Base-by-base conservation (phyloP, 2,329 filamentous ascomycete species). In the Arthroderma sp. region DNA sequence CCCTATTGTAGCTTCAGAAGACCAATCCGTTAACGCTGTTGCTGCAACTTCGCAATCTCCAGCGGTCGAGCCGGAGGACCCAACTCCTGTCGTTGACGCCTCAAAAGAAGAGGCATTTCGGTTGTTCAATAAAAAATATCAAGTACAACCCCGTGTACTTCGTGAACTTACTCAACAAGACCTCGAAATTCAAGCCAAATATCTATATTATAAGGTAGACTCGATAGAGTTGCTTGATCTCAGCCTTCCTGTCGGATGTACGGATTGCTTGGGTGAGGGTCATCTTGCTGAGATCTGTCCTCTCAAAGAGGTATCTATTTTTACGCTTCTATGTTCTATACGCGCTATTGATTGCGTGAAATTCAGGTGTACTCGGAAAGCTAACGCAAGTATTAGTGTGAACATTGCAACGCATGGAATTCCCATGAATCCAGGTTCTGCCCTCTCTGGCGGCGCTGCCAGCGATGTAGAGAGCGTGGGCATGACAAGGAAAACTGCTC, bases 391-490 rank as follows among this genome's bases (percentile, higher is more conserved):
- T 28, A 32, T 40, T 47, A 64, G 55, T 71, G 68, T 50, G 49
- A 58, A 29, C 62, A 70, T 50, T 72, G 69, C 49, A 58, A 61
- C 32, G 55, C 58, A 6, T 64, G 63, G 59, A 59, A 61, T 45
- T 32, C 60, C 33, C 69, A 70, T 47, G 55, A 62, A 46, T 62
- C 58, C 44, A 57, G 52, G 30, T 57, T 61, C 33, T 70, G 67
- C 44, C 64, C 66, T 11, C 52, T 55, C 27, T 64, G 64, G 57
- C 54, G 58, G 47, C 55, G 65, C 50, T 70, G 67, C 51, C 55
- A 61, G 40, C 78, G 76, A 55, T 85, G 82, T 59, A 71, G 68
- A 40, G 74, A 80, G 58, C 65, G 73, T 37, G 81, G 81, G 6
- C 82, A 86, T 54, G 52, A 55, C 42, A 60, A 62, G 11, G 52